Evolutionary conservation across 23 red algal species (phyloP).

Genomic region (Agarophyton chilense): DNA sequence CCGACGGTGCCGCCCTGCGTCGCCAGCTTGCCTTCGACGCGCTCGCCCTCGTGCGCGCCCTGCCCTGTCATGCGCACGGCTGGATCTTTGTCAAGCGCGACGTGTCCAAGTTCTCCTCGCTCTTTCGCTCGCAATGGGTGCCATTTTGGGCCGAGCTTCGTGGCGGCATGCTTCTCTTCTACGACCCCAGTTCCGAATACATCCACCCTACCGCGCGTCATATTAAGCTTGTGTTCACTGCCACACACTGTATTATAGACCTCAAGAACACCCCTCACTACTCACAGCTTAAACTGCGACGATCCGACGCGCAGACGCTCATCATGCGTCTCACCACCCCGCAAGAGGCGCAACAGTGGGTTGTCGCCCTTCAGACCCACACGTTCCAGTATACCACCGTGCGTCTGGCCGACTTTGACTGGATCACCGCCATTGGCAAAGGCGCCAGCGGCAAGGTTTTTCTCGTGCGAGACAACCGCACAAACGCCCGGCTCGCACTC

Average conservation of each 20-base stretch:
- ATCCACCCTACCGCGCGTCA: background rate
- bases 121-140: slow-evolving; percentile 66
- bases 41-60: slow-evolving; percentile 52
- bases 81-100: slow-evolving; percentile 57
- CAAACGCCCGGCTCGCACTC: slow-evolving; percentile 64
- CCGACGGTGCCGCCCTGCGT: slow-evolving; percentile 58
- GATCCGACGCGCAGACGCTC: slow-evolving; percentile 34
- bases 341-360: slow-evolving; percentile 72
- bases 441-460: slow-evolving; percentile 81
- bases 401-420: slow-evolving; percentile 81
- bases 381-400: slow-evolving; percentile 66
- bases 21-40: slow-evolving; percentile 65
- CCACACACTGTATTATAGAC: slow-evolving; percentile 66
- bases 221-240: slow-evolving; percentile 49
- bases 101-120: slow-evolving; percentile 3
- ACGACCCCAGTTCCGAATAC: slow-evolving; percentile 48
- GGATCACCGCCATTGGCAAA: slow-evolving; percentile 83
- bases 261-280: slow-evolving; percentile 52
- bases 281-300: slow-evolving; percentile 45
- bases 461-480: slow-evolving; percentile 74
- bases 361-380: slow-evolving; percentile 53
- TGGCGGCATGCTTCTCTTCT: slow-evolving; percentile 61
- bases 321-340: slow-evolving; percentile 55
- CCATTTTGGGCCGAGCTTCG: slow-evolving; percentile 58
- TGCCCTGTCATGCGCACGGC: slow-evolving; percentile 41